Evolutionary conservation across 78 protist genomes (phyloP).

Genomic region (Planoprotostelium fungivorum): DNA sequence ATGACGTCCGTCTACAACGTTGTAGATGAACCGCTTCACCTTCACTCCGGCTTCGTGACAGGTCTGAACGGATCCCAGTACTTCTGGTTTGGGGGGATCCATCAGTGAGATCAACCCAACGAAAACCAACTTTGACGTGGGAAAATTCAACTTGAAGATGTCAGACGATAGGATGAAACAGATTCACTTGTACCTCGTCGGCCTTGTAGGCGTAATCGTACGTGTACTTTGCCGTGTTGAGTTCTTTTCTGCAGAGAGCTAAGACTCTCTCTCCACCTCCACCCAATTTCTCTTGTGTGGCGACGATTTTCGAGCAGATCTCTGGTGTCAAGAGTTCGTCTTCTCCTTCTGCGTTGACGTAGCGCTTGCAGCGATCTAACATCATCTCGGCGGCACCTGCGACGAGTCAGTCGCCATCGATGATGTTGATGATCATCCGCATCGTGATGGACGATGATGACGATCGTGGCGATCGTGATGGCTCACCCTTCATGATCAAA

Average conservation of each 20-base stretch:
- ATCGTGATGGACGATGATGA: too few species aligned
- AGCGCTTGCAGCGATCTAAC: constrained; percentile 31
- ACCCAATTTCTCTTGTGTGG: constrained; percentile 37
- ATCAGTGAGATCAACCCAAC: constrained; percentile 82
- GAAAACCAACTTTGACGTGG: constrained; percentile 61
- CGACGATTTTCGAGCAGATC: not conserved
- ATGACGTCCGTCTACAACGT: not conserved
- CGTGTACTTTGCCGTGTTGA: constrained; percentile 21
- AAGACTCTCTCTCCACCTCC: constrained; percentile 77
- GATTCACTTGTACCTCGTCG: constrained; percentile 16
- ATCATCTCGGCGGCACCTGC: constrained; percentile 86
- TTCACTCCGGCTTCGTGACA: constrained; percentile 74
- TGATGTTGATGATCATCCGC: too few species aligned
- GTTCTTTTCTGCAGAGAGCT: constrained; percentile 23
- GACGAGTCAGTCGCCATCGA: too few species aligned
- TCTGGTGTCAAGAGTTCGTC: constrained; percentile 6
- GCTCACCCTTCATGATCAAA: constrained; percentile 57
- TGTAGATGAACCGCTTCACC: too few species aligned
- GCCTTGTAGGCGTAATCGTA: constrained; percentile 22
- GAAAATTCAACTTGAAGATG: constrained; percentile 37
- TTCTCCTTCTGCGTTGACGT: constrained; percentile 24
- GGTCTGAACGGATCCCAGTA: constrained; percentile 21
- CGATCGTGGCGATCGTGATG: constrained; percentile 24
- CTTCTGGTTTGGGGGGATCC: constrained; percentile 90
- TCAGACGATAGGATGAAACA: not conserved